Base-by-base conservation (phyloP, 1,284 basidiomycete species). In the Coniferiporia sulphurascens region DNA sequence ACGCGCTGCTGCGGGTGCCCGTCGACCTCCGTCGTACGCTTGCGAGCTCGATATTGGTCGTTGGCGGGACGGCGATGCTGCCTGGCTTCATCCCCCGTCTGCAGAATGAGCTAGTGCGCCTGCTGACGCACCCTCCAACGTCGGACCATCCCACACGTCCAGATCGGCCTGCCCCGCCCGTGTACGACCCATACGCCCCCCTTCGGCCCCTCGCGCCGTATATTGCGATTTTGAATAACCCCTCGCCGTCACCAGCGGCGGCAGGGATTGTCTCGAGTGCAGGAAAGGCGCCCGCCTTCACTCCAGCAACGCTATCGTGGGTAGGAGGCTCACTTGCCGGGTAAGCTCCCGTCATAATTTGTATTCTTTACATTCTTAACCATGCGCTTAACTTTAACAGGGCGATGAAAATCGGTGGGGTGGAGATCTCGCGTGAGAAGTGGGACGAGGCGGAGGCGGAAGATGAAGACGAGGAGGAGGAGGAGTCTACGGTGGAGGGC, bases 291-390 rank as follows among this genome's bases (percentile, higher is more conserved):
- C 95, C 94, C 0, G 88, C 91, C 0, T 96, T 94, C 73, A 76
- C 86, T 5, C 87, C 93, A 1, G 84, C 85, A 1, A 78, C 85
- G 38, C 78, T 95, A 71, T 81, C 88, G 0, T 98, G 95, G 94
- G 85, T 98, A n/a, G 95, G 95, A 2, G 95, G 92, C 0, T 94
- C 91, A 38, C 72, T 98, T 13, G 91, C 93, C 2, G 95, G 95
- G 88, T 93, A 71, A 65, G 86, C 76, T 50, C 22, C 56, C 56
- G 51, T 56, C 10, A 5, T 27, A 2, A 3, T 27, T 27, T 27
- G 27, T 27, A 27, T 27, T 27, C 3, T 27, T 27, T 27, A 27
- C 27, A 27, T 27, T 27, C 27, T 5, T 27, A 27, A 27, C 27
- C 27, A 5, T 27, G 27, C 27, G 3, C 5, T 27, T 27, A 3